Evolutionary conservation across 1,284 basidiomycete genomes (phyloP).

Genomic region (Boletus smithii): DNA sequence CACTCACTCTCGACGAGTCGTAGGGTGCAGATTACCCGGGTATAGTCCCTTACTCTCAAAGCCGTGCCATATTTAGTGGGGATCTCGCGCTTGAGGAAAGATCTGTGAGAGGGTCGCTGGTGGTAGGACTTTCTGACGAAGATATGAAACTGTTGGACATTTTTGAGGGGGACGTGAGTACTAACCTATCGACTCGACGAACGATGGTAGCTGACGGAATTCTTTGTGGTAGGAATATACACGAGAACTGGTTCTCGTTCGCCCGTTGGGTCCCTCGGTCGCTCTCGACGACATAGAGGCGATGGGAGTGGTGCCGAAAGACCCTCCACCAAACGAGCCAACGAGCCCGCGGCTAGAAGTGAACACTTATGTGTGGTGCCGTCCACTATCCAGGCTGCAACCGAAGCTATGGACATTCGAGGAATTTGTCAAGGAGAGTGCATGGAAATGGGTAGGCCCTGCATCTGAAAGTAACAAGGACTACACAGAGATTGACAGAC

Average conservation of each 20-base stretch:
- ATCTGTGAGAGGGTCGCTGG: slow-evolving; percentile 68
- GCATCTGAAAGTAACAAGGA: slow-evolving; percentile 34
- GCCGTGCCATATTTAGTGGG: slow-evolving; percentile 40
- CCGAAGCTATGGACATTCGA: slow-evolving; percentile 74
- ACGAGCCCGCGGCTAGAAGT: slow-evolving; percentile 41
- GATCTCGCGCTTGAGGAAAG: slow-evolving; percentile 48
- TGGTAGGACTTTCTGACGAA: slow-evolving; percentile 54
- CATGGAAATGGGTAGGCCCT: slow-evolving; percentile 67
- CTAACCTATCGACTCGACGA: neutral
- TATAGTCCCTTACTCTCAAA: slow-evolving; percentile 55
- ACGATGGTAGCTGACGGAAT: neutral
- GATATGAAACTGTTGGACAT: slow-evolving; percentile 65
- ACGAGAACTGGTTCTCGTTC: slow-evolving; percentile 51
- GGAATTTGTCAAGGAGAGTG: slow-evolving; percentile 64
- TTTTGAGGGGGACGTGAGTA: slow-evolving; percentile 77
- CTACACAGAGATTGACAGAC: slow-evolving; percentile 48
- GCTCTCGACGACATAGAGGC: slow-evolving; percentile 33
- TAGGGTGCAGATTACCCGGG: slow-evolving; percentile 79
- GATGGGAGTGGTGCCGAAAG: slow-evolving; percentile 35
- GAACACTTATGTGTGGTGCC: slow-evolving; percentile 71
- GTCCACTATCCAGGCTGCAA: slow-evolving; percentile 44
- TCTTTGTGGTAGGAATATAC: slow-evolving; percentile 66
- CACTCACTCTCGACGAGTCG: slow-evolving; percentile 6
- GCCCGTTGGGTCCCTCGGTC: slow-evolving; percentile 48
- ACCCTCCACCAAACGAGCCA: slow-evolving; percentile 42